Evolutionary conservation across 2,329 filamentous ascomycete species (phyloP).

Genomic region (Sporothrix phasma): DNA sequence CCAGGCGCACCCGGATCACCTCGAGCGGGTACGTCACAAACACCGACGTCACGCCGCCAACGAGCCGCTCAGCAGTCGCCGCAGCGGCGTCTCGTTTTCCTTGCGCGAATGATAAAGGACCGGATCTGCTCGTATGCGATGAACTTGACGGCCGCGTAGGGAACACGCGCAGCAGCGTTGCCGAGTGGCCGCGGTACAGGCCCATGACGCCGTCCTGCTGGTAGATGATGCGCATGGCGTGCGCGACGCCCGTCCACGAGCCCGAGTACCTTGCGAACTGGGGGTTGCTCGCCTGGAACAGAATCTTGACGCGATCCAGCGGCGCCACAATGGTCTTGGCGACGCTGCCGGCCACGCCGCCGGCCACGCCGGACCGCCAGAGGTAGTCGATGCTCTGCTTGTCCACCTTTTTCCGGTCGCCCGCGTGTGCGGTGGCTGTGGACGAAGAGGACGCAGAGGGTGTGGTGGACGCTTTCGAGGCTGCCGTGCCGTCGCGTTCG

Average conservation of each 20-base stretch:
- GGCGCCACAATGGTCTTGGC: constrained; percentile 93
- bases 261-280: constrained; percentile 89
- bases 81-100: constrained; percentile 67
- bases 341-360: constrained; percentile 83
- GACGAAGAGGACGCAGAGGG: neutral
- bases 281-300: constrained; percentile 92
- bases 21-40: constrained; percentile 96
- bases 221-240: constrained; percentile 78
- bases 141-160: constrained; percentile 96
- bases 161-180: constrained; percentile 87
- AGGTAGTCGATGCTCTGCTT: constrained; percentile 77
- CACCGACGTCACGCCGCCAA: constrained; percentile 80
- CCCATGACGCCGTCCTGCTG: constrained; percentile 61
- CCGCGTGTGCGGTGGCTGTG: constrained; percentile 32
- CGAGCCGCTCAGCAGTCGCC: constrained; percentile 64
- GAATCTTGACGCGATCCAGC: constrained; percentile 94
- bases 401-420: constrained; percentile 39
- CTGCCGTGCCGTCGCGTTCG: neutral
- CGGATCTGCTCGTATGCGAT: constrained; percentile 96
- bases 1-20: constrained; percentile 81
- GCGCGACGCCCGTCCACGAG: constrained; percentile 74
- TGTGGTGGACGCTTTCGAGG: neutral
- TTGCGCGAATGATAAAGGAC: constrained; percentile 59
- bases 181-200: constrained; percentile 88
- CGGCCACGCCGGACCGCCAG: constrained; percentile 72